These are phyloP conservation scores for Noccaea bulbosa DNA, from an alignment of 345 rosid genomes.

Conservation along the genomic window DNA sequence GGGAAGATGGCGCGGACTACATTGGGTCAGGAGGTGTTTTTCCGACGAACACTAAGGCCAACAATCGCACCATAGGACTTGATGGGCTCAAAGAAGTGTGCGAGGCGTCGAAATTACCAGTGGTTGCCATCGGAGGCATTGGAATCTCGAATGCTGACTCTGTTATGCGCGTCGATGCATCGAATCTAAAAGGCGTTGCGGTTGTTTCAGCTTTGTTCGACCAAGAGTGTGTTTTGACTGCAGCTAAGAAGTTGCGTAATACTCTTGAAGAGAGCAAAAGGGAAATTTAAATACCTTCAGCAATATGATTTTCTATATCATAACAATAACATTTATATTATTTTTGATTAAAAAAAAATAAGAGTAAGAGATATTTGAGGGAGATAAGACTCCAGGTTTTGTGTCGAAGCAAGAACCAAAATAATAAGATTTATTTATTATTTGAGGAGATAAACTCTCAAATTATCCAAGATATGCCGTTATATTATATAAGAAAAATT, in stretches of 20 bases:
- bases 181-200: slow-evolving; percentile 81
- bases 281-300: background rate
- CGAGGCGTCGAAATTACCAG: slow-evolving; percentile 72
- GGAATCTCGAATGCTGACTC: slow-evolving; percentile 59
- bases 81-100: slow-evolving; percentile 82
- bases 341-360: too few species aligned
- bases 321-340: too few species aligned
- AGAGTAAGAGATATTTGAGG: too few species aligned
- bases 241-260: slow-evolving; percentile 56
- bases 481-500: background rate
- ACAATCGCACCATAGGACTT: slow-evolving; percentile 76
- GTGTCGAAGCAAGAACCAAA: too few species aligned
- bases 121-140: slow-evolving; percentile 92
- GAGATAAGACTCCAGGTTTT: too few species aligned
- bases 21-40: slow-evolving; percentile 92
- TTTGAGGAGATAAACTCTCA: background rate
- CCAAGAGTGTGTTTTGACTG: slow-evolving; percentile 55
- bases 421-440: too few species aligned
- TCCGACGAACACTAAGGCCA: slow-evolving; percentile 77
- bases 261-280: slow-evolving; percentile 46
- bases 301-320: background rate
- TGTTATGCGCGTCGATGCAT: slow-evolving; percentile 55
- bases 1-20: slow-evolving; percentile 90
- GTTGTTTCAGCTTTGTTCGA: slow-evolving; percentile 85
- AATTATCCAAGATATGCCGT: background rate